Conservation (phyloP, 352 stramenopile species). For the Globisporangium alternatum region DNA sequence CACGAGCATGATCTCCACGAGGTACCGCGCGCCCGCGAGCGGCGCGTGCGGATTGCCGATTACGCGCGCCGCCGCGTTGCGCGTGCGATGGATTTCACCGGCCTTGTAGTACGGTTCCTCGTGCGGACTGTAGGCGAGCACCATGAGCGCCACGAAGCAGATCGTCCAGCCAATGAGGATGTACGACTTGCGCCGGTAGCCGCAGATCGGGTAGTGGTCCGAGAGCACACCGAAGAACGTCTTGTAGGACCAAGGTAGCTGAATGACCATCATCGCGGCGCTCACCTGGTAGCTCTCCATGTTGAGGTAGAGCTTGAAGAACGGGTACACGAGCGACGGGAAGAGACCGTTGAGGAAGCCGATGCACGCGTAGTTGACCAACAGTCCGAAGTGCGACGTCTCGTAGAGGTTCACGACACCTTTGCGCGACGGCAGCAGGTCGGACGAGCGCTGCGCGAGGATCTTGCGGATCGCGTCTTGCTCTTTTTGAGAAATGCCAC, state of each 20-base stretch:
- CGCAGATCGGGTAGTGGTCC: conserved; percentile 58
- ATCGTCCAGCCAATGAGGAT: conserved; percentile 68
- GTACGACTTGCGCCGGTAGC: conserved; percentile 69
- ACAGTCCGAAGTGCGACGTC: conserved; percentile 40
- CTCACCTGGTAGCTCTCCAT: conserved; percentile 68
- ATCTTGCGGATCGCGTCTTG: conserved; percentile 35
- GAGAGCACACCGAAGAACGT: conserved; percentile 73
- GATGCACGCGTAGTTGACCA: conserved; percentile 72
- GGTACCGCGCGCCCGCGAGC: conserved; percentile 42
- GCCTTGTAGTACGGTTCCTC: conserved; percentile 50
- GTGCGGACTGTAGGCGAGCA: conserved; percentile 48
- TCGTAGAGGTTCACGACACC: conserved; percentile 38
- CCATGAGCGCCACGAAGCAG: conserved; percentile 45
- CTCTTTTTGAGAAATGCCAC: conserved; percentile 12
- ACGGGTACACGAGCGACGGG: conserved; percentile 61
- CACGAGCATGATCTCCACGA: conserved; percentile 57
- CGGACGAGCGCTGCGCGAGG: conserved; percentile 32
- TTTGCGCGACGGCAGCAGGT: conserved; percentile 38
- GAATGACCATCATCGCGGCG: conserved; percentile 51
- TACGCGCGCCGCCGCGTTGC: conserved; percentile 29
- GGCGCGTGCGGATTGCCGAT: conserved; percentile 49
- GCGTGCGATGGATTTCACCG: conserved; percentile 59
- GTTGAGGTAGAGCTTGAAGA: conserved; percentile 80
- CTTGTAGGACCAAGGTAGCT: conserved; percentile 74
- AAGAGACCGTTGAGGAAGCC: conserved; percentile 71